A percentile compares a stretch with the other conserved stretches of the same genome.
Evolutionary conservation across 1,139 yeast species (phyloP).

Genomic region (Magnusiomyces ingens): DNA sequence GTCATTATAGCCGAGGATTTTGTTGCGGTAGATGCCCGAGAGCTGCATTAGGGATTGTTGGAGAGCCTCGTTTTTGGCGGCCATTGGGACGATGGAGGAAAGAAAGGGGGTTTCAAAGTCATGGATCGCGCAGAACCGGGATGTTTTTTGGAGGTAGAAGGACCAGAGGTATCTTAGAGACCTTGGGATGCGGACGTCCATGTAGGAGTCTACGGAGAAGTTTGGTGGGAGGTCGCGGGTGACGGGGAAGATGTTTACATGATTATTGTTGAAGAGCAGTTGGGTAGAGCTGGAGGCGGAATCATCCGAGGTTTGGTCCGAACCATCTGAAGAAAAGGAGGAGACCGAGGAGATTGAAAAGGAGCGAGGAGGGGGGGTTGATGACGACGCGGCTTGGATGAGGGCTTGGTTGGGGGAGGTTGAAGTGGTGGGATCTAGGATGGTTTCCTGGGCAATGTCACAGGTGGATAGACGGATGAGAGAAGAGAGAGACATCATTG

Average conservation of each 20-base stretch:
- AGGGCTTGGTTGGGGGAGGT: background rate
- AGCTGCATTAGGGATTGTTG: conserved; percentile 16
- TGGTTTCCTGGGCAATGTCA: background rate
- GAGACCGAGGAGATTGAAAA: conserved; percentile 5
- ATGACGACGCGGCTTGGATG: background rate
- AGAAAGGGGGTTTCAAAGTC: conserved; percentile 17
- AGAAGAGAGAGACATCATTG: too few relatives aligned
- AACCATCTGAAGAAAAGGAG: conserved; percentile 1
- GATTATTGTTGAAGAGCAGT: background rate
- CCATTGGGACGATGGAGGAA: conserved; percentile 16
- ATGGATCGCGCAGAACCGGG: conserved; percentile 17
- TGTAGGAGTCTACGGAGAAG: conserved; percentile 7
- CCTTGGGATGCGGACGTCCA: conserved; percentile 1
- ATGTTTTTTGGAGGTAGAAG: conserved; percentile 14
- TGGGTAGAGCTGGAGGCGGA: background rate
- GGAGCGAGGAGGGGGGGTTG: background rate
- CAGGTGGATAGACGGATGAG: background rate
- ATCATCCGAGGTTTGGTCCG: background rate
- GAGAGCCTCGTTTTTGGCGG: conserved; percentile 13
- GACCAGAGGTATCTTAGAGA: conserved; percentile 14
- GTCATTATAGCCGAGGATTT: conserved; percentile 11
- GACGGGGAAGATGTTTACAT: background rate
- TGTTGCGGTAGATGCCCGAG: conserved; percentile 15
- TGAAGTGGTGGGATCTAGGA: background rate
- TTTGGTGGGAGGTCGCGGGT: background rate